phyloP scores from a whole-genome alignment of 768 basidiomycete genomes.

The Strobilomyces echinocephalus region DNA sequence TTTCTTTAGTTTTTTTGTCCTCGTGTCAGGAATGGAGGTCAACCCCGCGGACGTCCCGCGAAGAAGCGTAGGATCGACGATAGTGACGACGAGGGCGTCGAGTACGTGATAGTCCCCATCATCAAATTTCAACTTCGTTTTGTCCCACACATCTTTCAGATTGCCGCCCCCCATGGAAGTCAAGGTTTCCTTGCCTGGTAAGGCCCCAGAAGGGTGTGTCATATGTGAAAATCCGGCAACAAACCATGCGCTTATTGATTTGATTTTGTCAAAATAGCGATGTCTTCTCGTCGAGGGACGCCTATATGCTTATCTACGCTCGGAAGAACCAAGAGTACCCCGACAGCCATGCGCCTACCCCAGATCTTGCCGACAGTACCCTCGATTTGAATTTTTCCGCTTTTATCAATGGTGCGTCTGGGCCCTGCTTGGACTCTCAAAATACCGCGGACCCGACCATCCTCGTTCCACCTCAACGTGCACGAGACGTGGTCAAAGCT shows the following conservation, averaged over 20 bases:
- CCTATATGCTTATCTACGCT: slow-evolving; percentile 93
- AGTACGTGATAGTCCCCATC: slow-evolving; percentile 23
- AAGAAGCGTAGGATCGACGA: slow-evolving; percentile 53
- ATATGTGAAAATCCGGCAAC: slow-evolving; percentile 63
- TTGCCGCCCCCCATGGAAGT: slow-evolving; percentile 17
- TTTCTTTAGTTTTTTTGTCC: slow-evolving; percentile 4
- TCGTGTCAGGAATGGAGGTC: slow-evolving; percentile 20
- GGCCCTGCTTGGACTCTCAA: slow-evolving; percentile 10
- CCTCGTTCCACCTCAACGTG: slow-evolving; percentile 51
- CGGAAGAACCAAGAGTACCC: slow-evolving; percentile 33
- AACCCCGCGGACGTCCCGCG: slow-evolving; percentile 37
- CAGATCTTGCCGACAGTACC: slow-evolving; percentile 16
- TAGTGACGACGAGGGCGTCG: slow-evolving; percentile 48
- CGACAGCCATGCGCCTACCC: slow-evolving; percentile 12
- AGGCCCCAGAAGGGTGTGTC: slow-evolving; percentile 63
- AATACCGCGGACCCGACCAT: slow-evolving; percentile 12
- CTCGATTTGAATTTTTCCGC: slow-evolving; percentile 8
- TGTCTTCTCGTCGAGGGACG: slow-evolving; percentile 71
- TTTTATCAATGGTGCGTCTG: slow-evolving; percentile 20
- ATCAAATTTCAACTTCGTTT: slow-evolving; percentile 18
- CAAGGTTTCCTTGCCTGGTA: slow-evolving; percentile 23
- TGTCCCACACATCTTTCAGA: slow-evolving; percentile 13
- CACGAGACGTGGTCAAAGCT: slow-evolving; percentile 46
- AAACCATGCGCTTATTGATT: slow-evolving; percentile 14
- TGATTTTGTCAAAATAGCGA: slow-evolving; percentile 33